Conservation (phyloP, 2,329 filamentous ascomycete species). For the Calonectria pteridis region DNA sequence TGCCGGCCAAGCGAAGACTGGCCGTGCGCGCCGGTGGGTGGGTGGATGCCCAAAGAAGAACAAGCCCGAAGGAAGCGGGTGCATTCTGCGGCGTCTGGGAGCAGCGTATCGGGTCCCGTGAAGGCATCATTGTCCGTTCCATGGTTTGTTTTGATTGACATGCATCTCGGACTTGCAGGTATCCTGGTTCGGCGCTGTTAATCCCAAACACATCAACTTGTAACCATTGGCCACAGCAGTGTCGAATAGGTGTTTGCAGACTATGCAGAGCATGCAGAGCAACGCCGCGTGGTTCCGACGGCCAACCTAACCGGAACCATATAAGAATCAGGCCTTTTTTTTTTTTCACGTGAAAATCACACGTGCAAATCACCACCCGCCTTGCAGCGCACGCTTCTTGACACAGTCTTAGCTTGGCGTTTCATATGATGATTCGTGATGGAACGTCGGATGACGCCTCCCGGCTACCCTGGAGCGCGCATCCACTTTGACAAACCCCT, state of each 20-base stretch:
- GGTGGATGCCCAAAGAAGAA: not conserved
- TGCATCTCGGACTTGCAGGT: not conserved
- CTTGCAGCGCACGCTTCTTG: not conserved
- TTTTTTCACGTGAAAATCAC: not conserved
- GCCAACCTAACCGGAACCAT: not conserved
- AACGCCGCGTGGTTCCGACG: not conserved
- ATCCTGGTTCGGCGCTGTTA: not conserved
- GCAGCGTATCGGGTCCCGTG: constrained; percentile 6
- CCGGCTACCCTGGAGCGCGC: constrained; percentile 12
- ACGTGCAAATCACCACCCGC: not conserved
- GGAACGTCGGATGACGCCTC: not conserved
- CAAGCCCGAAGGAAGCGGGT: not conserved
- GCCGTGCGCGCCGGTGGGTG: not conserved
- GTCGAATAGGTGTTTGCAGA: not conserved
- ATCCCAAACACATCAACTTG: constrained; percentile 2
- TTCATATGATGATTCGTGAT: not conserved
- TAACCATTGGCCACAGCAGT: not conserved
- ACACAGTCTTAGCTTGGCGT: not conserved
- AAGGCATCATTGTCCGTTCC: not conserved
- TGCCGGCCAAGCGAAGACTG: not conserved
- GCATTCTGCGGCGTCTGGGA: not conserved
- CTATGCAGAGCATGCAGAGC: not conserved
- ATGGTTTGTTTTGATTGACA: constrained; percentile 15
- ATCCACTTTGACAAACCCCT: not conserved
- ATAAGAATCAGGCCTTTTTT: not conserved